Percentiles rank a stretch among this genome's conserved stretches.
Evolutionary conservation across 2,329 filamentous ascomycete species (phyloP).

Genomic region (Aspergillus sergii): DNA sequence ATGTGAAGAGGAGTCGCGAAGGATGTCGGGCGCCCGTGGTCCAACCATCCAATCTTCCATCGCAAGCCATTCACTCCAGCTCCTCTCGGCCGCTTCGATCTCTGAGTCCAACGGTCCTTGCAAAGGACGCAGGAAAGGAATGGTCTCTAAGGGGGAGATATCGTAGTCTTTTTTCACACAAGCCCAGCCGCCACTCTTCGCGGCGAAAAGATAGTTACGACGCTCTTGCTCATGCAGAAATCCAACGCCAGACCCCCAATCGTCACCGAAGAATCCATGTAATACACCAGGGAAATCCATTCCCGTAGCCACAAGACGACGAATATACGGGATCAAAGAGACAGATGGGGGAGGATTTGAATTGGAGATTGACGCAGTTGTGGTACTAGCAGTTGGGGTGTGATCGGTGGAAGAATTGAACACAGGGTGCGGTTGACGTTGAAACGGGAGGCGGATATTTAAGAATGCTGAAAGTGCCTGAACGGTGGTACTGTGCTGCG

Average conservation of each 20-base stretch:
- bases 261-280: slow-evolving; percentile 95
- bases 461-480: slow-evolving; percentile 87
- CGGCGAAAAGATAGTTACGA: slow-evolving; percentile 91
- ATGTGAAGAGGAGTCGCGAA: slow-evolving; percentile 42
- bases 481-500: slow-evolving; percentile 78
- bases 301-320: slow-evolving; percentile 85
- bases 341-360: slow-evolving; percentile 50
- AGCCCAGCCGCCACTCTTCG: slow-evolving; percentile 89
- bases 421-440: slow-evolving; percentile 61
- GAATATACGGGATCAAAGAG: slow-evolving; percentile 84
- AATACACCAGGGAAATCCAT: slow-evolving; percentile 86
- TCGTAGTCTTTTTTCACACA: slow-evolving; percentile 90
- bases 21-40: slow-evolving; percentile 65
- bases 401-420: slow-evolving; percentile 42
- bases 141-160: slow-evolving; percentile 76
- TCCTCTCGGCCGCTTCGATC: slow-evolving; percentile 77
- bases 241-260: slow-evolving; percentile 80
- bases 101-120: slow-evolving; percentile 75
- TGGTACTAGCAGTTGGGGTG: slow-evolving; percentile 47
- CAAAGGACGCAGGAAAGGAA: slow-evolving; percentile 86
- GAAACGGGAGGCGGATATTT: slow-evolving; percentile 89
- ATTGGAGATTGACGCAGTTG: slow-evolving; percentile 39
- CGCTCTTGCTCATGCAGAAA: slow-evolving; percentile 85
- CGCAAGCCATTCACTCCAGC: slow-evolving; percentile 92
- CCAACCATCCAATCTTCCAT: slow-evolving; percentile 99